A percentile compares a stretch with the other conserved stretches of the same genome.
Conservation (phyloP, 352 stramenopile species). For the Phytopythium vexans region DNA sequence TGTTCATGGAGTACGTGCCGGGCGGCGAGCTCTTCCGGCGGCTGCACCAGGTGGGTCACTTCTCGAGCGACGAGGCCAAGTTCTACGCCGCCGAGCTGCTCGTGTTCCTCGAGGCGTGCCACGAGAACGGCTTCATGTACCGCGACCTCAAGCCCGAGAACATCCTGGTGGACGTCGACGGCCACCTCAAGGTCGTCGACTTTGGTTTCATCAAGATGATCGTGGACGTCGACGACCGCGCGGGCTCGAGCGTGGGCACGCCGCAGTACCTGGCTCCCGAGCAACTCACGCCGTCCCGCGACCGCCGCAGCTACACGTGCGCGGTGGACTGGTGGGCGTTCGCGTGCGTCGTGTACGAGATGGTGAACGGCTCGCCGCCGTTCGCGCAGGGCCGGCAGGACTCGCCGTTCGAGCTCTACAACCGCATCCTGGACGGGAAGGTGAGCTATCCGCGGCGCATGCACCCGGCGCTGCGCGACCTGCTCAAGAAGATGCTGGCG, state of each 20-base stretch:
- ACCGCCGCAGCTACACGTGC: conserved; percentile 62
- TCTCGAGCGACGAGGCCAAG: conserved; percentile 66
- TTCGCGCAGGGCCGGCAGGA: conserved; percentile 82
- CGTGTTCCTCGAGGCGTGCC: conserved; percentile 51
- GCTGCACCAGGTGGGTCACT: conserved; percentile 44
- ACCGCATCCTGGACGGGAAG: conserved; percentile 67
- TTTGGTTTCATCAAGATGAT: conserved; percentile 62
- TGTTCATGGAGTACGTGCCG: conserved; percentile 66
- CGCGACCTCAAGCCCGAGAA: conserved; percentile 91
- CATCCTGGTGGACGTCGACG: conserved; percentile 71
- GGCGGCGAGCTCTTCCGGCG: conserved; percentile 67
- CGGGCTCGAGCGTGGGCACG: conserved; percentile 57
- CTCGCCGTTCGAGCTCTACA: conserved; percentile 84
- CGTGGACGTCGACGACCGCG: conserved; percentile 27
- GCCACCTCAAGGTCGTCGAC: conserved; percentile 70
- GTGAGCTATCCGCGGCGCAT: conserved; percentile 53
- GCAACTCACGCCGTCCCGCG: conserved; percentile 57
- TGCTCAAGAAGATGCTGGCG: conserved; percentile 67
- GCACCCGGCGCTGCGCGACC: conserved; percentile 37
- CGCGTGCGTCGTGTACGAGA: conserved; percentile 79
- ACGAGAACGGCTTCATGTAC: conserved; percentile 69
- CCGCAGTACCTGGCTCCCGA: conserved; percentile 73
- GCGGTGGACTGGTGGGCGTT: conserved; percentile 86
- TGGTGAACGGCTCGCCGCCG: conserved; percentile 64
- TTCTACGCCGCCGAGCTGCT: conserved; percentile 75